phyloP scores from a whole-genome alignment of 192 early-diverging fungal genomes.

The Coemansia sp. region DNA sequence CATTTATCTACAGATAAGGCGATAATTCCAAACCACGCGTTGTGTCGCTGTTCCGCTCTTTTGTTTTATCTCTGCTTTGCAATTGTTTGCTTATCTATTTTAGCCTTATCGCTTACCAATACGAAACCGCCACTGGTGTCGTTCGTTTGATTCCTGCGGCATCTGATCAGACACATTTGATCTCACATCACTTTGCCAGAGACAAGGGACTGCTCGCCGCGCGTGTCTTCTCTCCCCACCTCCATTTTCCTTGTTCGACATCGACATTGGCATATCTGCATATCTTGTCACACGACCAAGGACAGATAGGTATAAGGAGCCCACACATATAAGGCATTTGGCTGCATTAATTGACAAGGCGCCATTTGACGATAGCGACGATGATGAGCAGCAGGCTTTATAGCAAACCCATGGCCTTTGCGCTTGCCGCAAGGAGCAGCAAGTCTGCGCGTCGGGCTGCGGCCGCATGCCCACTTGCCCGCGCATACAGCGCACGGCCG shows the following conservation, averaged over 20 bases:
- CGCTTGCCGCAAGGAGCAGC: conserved; percentile 1
- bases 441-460: neutral
- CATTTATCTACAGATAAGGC: no score
- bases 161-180: neutral
- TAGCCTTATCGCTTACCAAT: conserved; percentile 18
- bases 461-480: conserved; percentile 1
- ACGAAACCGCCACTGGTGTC: conserved; percentile 20
- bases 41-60: no score
- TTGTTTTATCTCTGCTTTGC: no score
- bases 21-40: no score
- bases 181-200: conserved; percentile 1
- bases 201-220: neutral
- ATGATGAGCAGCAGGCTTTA: neutral
- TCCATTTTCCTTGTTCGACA: no score
- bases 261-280: no score
- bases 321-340: no score
- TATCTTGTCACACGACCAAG: neutral
- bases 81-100: neutral
- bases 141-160: neutral
- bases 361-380: neutral
- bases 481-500: conserved; percentile 46
- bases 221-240: no score
- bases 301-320: no score
- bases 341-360: neutral
- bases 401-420: neutral